Conservation (phyloP, 257 asterid species). For the Prunella vulgaris region DNA sequence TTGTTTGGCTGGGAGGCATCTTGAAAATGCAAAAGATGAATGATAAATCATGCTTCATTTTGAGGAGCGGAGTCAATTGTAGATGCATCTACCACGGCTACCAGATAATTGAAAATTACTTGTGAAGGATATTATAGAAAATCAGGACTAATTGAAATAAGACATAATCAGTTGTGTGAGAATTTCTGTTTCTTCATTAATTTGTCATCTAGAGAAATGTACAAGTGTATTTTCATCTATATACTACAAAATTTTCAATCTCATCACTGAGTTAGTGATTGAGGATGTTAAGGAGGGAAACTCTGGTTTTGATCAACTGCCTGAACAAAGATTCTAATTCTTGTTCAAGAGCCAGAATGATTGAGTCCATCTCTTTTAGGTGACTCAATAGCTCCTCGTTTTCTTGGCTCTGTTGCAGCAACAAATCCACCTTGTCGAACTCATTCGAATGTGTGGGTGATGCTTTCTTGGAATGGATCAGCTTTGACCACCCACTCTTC, state of each 20-base stretch:
- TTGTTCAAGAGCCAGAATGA: slow-evolving; percentile 30
- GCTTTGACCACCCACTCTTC: slow-evolving; percentile 24
- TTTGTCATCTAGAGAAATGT: background rate
- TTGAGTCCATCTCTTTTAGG: slow-evolving; percentile 28
- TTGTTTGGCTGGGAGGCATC: too few species aligned
- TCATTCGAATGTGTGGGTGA: background rate
- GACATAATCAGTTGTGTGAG: background rate
- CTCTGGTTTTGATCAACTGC: slow-evolving; percentile 37
- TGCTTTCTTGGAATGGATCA: slow-evolving; percentile 20
- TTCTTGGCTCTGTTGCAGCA: slow-evolving; percentile 11
- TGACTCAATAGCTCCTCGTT: slow-evolving; percentile 19
- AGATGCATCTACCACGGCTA: too few species aligned
- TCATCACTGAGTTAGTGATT: slow-evolving; percentile 12
- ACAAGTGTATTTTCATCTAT: background rate
- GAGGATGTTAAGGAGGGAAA: slow-evolving; percentile 37
- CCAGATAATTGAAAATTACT: too few species aligned
- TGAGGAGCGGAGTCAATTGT: too few species aligned
- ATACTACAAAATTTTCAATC: background rate
- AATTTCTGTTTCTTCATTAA: background rate
- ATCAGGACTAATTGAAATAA: too few species aligned
- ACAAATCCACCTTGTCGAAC: slow-evolving; percentile 9
- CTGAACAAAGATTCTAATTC: slow-evolving; percentile 31
- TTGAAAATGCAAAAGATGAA: too few species aligned
- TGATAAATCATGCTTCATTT: too few species aligned
- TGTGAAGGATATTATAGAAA: too few species aligned